phyloP scores from a whole-genome alignment of 306 rosid genomes.

The Quercus aquifolioides region DNA sequence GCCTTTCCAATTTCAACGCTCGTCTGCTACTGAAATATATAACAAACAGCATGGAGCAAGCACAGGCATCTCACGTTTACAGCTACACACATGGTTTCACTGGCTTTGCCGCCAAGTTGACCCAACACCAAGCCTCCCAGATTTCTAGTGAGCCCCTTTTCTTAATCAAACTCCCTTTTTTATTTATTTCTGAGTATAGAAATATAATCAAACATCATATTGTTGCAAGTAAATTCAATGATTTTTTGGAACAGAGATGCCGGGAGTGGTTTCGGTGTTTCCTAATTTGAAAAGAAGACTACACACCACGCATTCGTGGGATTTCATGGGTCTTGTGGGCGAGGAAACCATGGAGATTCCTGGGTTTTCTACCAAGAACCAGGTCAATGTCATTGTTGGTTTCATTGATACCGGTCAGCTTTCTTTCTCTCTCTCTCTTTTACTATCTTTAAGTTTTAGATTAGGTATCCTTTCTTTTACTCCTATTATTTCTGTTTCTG shows the following conservation, averaged over 20 bases:
- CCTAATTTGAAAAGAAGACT: constrained; percentile 63
- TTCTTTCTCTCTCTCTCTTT: not conserved
- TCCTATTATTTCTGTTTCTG: constrained; percentile 7
- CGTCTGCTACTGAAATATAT: too few relatives aligned
- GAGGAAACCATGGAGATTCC: constrained; percentile 48
- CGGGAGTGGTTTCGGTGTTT: constrained; percentile 71
- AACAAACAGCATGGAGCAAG: constrained; percentile 54
- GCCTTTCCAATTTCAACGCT: not conserved
- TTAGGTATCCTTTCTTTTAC: not conserved
- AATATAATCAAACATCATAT: not conserved
- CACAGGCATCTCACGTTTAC: constrained; percentile 60
- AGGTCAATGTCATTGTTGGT: constrained; percentile 64
- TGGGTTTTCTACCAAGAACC: constrained; percentile 54
- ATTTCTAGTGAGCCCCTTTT: constrained; percentile 46
- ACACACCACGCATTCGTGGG: constrained; percentile 86
- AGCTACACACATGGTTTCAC: constrained; percentile 72
- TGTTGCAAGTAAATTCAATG: not conserved
- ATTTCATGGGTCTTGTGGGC: constrained; percentile 67
- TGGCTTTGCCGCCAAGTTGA: constrained; percentile 78
- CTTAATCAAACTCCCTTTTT: not conserved
- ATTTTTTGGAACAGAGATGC: constrained; percentile 48
- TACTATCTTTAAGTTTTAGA: not conserved
- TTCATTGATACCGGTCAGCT: constrained; percentile 70
- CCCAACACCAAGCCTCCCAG: constrained; percentile 56
- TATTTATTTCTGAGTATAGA: not conserved